These are phyloP conservation scores for Cicer yamashitae DNA, from an alignment of 306 rosid genomes.

Conservation along the genomic window DNA sequence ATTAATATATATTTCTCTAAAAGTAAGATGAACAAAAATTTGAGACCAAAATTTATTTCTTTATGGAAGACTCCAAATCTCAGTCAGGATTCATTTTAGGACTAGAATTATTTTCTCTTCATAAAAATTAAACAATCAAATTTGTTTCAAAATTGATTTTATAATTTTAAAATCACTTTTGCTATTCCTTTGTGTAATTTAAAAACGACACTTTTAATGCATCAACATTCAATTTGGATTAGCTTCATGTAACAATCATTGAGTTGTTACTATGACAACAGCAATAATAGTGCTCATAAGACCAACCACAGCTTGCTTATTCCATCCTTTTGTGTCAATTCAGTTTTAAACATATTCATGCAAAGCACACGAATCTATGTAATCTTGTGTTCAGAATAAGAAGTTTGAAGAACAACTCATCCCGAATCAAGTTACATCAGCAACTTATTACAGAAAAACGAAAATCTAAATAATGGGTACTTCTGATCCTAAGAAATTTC, in stretches of 20 bases:
- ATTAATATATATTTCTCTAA: no score
- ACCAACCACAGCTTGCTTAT: constrained; percentile 5
- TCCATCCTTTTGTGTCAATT: constrained; percentile 19
- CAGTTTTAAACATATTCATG: constrained; percentile 31
- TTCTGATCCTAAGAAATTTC: constrained; percentile 38
- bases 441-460: constrained; percentile 46
- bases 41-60: no score
- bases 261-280: not conserved
- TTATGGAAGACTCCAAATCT: no score
- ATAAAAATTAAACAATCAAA: no score
- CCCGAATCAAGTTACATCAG: constrained; percentile 42
- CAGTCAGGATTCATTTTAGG: no score
- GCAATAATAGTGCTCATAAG: not conserved
- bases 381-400: constrained; percentile 32
- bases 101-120: no score
- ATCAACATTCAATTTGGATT: constrained; percentile 6
- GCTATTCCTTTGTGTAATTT: no score
- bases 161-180: no score
- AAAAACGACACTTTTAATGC: no score
- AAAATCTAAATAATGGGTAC: constrained; percentile 35
- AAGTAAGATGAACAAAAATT: no score
- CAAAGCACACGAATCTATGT: constrained; percentile 13
- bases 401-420: constrained; percentile 27
- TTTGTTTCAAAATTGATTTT: no score
- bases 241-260: constrained; percentile 5